A percentile compares a stretch with the other conserved stretches of the same genome.
phyloP scores from a whole-genome alignment of 257 asterid genomes.

The Fraxinus pennsylvanica region DNA sequence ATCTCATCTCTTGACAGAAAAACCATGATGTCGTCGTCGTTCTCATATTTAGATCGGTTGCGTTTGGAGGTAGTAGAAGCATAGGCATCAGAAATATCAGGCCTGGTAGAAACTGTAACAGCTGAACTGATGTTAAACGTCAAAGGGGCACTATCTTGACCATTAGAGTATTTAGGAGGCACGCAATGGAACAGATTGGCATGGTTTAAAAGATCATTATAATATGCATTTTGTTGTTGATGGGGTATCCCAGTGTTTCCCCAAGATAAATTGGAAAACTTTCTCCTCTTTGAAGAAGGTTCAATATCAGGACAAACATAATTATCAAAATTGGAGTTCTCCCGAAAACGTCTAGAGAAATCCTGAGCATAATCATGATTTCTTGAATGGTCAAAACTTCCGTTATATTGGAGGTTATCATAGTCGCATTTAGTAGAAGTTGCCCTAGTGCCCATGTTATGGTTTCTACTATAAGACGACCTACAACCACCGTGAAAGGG shows the following conservation, averaged over 20 bases:
- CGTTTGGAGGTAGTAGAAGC: slow-evolving; percentile 56
- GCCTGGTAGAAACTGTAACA: slow-evolving; percentile 32
- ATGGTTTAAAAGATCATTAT: slow-evolving; percentile 28
- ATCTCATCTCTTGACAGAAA: slow-evolving; percentile 89
- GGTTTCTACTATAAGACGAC: slow-evolving; percentile 48
- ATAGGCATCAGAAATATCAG: slow-evolving; percentile 36
- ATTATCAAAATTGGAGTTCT: slow-evolving; percentile 36
- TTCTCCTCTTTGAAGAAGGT: slow-evolving; percentile 71
- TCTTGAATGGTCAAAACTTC: slow-evolving; percentile 28
- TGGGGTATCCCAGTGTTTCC: slow-evolving; percentile 47
- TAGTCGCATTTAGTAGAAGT: slow-evolving; percentile 32
- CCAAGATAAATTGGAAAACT: slow-evolving; percentile 51
- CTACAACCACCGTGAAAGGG: slow-evolving; percentile 46
- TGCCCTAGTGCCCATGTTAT: slow-evolving; percentile 32
- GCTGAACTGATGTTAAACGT: slow-evolving; percentile 30
- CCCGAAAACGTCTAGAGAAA: slow-evolving; percentile 33
- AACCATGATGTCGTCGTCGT: slow-evolving; percentile 44
- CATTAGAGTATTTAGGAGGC: slow-evolving; percentile 34
- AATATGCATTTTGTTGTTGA: slow-evolving; percentile 38
- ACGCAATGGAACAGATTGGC: slow-evolving; percentile 28
- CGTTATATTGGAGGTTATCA: slow-evolving; percentile 30
- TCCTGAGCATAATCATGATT: slow-evolving; percentile 35
- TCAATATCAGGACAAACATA: slow-evolving; percentile 41
- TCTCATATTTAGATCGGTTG: slow-evolving; percentile 65
- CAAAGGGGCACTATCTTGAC: slow-evolving; percentile 30